Base-by-base conservation (phyloP, 495 filamentous ascomycete species). In the Gamarada debralockiae region DNA sequence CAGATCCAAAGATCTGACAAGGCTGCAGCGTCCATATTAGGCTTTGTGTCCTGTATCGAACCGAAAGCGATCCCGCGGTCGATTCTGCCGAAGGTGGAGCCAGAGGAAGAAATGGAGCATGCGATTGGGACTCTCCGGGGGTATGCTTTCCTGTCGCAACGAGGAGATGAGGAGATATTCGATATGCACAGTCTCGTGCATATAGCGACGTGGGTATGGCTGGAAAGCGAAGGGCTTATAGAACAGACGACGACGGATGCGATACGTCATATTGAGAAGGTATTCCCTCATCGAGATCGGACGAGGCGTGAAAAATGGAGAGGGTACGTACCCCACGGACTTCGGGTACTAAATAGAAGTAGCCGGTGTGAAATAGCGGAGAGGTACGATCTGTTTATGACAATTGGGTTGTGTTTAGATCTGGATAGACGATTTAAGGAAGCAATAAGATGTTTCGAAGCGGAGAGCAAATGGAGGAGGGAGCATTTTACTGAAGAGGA, bases 181-280 rank as follows among this genome's bases (percentile, higher is more conserved):
- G 58, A 68, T 24, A 58, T 77, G 56, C 74, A 78, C 58, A 61
- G 71, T 29, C 60, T 78, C 10, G 72, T 78, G 25, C 73, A 77
- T 50, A 25, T 77, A n/a, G 65, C 67, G 7, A 67, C 67, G 0
- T 65, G 60, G 31, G 71, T 65, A 52, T 76, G 72, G 73, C 63
- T 77, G 3, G 54, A 52, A 44, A 44, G 38, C 25, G 50, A 52
- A 22, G 50, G 50, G 24, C 50, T 44, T 52, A 47, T 48, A 36
- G 21, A 25, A 31, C 43, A 47, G 52, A 61, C 36, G 20, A 46
- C n/a, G 22, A 31, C 41, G 43, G 41, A 43, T n/a, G 60, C 63
- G 22, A 59, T 53, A 49, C 46, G 33, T 6, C 61, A 68, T 48
- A 24, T 68, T 38, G 40, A 40, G 15, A 21, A 42, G 15, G 40